Evolutionary conservation across 495 filamentous ascomycete genomes (phyloP), one percentile per base, ranked within the genome.

Genomic region (Penicillium roqueforti): DNA sequence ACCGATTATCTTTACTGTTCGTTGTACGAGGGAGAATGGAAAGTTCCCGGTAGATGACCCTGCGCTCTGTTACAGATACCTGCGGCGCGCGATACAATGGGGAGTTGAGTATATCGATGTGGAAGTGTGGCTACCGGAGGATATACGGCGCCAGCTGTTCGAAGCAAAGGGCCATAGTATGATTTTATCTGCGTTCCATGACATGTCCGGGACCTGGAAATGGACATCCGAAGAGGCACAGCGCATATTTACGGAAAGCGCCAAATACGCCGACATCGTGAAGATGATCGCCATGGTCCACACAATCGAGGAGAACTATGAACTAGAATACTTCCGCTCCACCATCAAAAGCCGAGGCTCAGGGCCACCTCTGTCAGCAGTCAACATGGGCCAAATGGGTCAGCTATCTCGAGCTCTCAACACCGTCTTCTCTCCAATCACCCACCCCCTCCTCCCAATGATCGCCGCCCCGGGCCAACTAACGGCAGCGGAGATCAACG

Each of bases 21-120:
- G 89, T 36, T 92, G 87, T 66, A 89, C 81, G 13, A 79, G 76
- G 11, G 88, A 93, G 63, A 91, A 91, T 63, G 89, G 88, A 19
- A 80, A 83, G 16, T 93, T 92, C 54, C 88, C 89, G 1, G 89
- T 90, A 84, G 86, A 88, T 39, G 80, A 91, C 56, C 87, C 87
- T 14, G 68, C 72, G 6, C 57, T 91, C 36, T 91, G 85, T 68
- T 88, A 86, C 68, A 78, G 84, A 47, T 91, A 92, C 63, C 79
- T 93, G 1, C 85, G 80, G 45, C 79, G 87, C 14, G 89, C 87
- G 0, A 86, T 92, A 43, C 86, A 90, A 55, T 92, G 88, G 88
- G 89, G 89, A 3, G 87, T 88, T 31, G 88, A 92, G 65, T 93
- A 92, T 66, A 85, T 93, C 42, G 89, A 93, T 56, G 87, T 93